A percentile compares a stretch with the other conserved stretches of the same genome.
phyloP scores from a whole-genome alignment of 331 rosid species.

The Acacia concinna region DNA sequence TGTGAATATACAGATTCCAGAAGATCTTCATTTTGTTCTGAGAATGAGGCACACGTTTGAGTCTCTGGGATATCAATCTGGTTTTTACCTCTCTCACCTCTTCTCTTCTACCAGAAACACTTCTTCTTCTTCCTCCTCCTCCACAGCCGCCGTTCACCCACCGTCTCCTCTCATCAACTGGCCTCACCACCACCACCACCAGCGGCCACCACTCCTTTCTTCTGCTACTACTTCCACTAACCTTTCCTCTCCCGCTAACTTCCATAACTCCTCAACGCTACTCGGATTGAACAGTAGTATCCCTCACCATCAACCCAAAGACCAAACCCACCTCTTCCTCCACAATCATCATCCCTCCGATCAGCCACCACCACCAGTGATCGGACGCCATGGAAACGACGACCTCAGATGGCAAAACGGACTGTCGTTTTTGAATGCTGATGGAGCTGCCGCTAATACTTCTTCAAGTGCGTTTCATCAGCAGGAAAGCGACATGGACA shows the following conservation, averaged over 20 bases:
- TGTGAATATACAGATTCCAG: conserved; percentile 54
- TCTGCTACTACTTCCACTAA: conserved; percentile 46
- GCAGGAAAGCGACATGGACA: conserved; percentile 59
- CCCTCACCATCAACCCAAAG: conserved; percentile 53
- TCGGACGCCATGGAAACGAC: conserved; percentile 74
- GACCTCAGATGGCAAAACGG: conserved; percentile 94
- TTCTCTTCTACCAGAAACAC: conserved; percentile 79
- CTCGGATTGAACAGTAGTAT: neutral
- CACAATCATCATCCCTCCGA: conserved; percentile 43
- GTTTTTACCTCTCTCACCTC: conserved; percentile 93
- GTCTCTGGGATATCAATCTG: conserved; percentile 93
- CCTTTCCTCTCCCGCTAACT: conserved; percentile 66
- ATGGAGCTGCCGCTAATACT: too few relatives aligned
- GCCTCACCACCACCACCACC: conserved; percentile 33
- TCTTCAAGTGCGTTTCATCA: conserved; percentile 46
- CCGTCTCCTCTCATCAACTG: conserved; percentile 78
- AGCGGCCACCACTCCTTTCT: conserved; percentile 38
- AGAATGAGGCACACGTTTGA: conserved; percentile 99
- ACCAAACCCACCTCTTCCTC: conserved; percentile 77
- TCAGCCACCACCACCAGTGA: conserved; percentile 56
- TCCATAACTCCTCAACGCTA: conserved; percentile 40
- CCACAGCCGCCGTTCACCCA: conserved; percentile 56
- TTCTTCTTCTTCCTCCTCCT: conserved; percentile 36
- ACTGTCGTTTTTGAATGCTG: conserved; percentile 75
- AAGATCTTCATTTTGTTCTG: conserved; percentile 93